phyloP scores from a whole-genome alignment of 805 yeast genomes.

The Myxozyma neotropica region DNA sequence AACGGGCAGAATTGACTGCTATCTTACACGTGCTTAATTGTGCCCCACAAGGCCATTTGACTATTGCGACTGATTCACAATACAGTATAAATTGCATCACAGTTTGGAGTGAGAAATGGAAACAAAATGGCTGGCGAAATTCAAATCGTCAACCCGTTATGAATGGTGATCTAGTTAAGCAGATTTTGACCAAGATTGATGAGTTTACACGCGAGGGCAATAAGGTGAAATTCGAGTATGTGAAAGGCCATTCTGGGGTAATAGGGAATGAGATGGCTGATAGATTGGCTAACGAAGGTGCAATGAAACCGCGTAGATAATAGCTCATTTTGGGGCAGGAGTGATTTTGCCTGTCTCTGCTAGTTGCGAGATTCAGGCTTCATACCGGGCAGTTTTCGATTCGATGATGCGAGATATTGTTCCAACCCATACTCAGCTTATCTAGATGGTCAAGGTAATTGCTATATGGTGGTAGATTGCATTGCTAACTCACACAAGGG shows the following conservation, averaged over 20 bases:
- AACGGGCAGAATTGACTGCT: slow-evolving; percentile 78
- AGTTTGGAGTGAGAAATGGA: slow-evolving; percentile 63
- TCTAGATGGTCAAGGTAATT: too few relatives aligned
- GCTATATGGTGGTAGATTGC: too few relatives aligned
- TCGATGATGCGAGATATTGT: neutral
- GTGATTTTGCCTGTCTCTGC: too few relatives aligned
- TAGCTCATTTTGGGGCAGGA: neutral
- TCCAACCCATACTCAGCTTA: too few relatives aligned
- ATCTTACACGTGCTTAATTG: slow-evolving; percentile 40
- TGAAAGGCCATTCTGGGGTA: slow-evolving; percentile 70
- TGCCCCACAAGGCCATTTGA: neutral
- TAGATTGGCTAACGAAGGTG: slow-evolving; percentile 65
- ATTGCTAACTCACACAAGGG: too few relatives aligned
- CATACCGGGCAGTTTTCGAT: neutral
- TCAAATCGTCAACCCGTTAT: slow-evolving; percentile 51
- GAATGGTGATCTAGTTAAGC: slow-evolving; percentile 56
- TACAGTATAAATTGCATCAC: slow-evolving; percentile 42
- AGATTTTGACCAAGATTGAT: slow-evolving; percentile 45
- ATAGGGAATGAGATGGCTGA: slow-evolving; percentile 81
- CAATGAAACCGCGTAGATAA: slow-evolving; percentile 9
- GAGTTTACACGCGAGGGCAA: slow-evolving; percentile 42
- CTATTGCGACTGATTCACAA: slow-evolving; percentile 7
- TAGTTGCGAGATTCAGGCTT: too few relatives aligned
- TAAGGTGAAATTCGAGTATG: slow-evolving; percentile 57
- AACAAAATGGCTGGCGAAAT: slow-evolving; percentile 55